Evolutionary conservation across 305 asterid genomes (phyloP).

Genomic region (Fraxinus dipetala): DNA sequence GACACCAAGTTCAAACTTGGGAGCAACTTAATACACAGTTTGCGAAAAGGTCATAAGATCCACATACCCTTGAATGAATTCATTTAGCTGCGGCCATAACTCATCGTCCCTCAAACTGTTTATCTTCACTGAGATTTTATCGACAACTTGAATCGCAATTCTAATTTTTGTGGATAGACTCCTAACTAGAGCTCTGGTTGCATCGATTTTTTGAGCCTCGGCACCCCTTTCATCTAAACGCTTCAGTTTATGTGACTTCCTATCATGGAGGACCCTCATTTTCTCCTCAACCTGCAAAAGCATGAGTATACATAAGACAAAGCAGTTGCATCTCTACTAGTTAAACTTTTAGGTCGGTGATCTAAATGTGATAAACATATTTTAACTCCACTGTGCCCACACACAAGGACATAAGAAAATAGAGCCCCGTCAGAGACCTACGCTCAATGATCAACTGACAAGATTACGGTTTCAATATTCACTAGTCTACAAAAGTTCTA

Average conservation of each 20-base stretch:
- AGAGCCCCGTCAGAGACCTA: background rate
- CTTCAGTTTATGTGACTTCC: slow-evolving; percentile 57
- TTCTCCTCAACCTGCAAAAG: slow-evolving; percentile 79
- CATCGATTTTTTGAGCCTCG: slow-evolving; percentile 70
- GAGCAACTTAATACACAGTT: slow-evolving; percentile 12
- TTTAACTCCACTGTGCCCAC: background rate
- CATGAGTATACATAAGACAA: slow-evolving; percentile 13
- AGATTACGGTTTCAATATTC: background rate
- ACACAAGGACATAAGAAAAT: background rate
- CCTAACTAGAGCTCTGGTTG: slow-evolving; percentile 64
- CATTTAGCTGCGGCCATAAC: slow-evolving; percentile 87
- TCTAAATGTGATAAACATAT: background rate
- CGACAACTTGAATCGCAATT: slow-evolving; percentile 90
- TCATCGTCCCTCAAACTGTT: slow-evolving; percentile 81
- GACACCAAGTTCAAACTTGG: background rate
- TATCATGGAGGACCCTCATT: slow-evolving; percentile 80
- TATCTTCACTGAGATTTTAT: slow-evolving; percentile 84
- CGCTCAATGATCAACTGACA: background rate
- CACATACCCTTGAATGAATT: slow-evolving; percentile 74
- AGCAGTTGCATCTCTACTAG: slow-evolving; percentile 1
- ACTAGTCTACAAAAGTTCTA: background rate
- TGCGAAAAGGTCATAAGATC: background rate
- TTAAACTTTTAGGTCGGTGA: background rate
- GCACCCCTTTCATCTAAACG: slow-evolving; percentile 80
- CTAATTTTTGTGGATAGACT: slow-evolving; percentile 76